Evolutionary conservation across 1,284 basidiomycete genomes (phyloP).

Genomic region (Mrakiaceae sp.): DNA sequence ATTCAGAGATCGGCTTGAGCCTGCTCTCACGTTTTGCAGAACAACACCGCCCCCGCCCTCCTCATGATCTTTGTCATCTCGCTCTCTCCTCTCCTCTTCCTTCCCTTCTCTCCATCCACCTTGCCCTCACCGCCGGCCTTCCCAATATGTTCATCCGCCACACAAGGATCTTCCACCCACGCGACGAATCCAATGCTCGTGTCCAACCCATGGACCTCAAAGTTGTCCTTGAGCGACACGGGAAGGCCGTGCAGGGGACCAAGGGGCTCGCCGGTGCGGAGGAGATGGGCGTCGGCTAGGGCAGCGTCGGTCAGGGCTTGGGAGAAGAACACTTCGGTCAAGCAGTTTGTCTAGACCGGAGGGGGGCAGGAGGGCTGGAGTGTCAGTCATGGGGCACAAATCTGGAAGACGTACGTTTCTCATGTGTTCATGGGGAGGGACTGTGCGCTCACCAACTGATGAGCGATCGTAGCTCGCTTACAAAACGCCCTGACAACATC

Average conservation of each 20-base stretch:
- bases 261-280: slow-evolving; percentile 29
- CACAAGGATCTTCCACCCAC: no score
- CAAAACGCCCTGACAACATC: slow-evolving; percentile 43
- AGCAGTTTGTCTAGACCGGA: slow-evolving; percentile 32
- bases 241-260: slow-evolving; percentile 44
- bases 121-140: no score
- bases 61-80: slow-evolving; percentile 19
- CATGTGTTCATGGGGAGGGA: no score
- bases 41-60: slow-evolving; percentile 26
- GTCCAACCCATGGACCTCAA: not conserved
- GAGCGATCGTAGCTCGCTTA: slow-evolving; percentile 67
- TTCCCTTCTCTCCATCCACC: no score
- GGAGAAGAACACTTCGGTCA: slow-evolving; percentile 38
- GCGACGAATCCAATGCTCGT: not conserved
- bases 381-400: no score
- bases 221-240: slow-evolving; percentile 31
- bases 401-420: not conserved
- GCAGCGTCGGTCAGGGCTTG: slow-evolving; percentile 34
- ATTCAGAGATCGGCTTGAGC: no score
- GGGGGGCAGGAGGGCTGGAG: not conserved
- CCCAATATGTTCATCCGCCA: no score
- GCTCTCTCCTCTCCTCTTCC: no score
- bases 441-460: slow-evolving; percentile 53
- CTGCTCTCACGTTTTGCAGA: slow-evolving; percentile 25
- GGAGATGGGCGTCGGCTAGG: slow-evolving; percentile 34